A percentile compares a stretch with the other conserved stretches of the same genome.
Conservation (phyloP, 768 basidiomycete species). For the Phylloporus sp. region DNA sequence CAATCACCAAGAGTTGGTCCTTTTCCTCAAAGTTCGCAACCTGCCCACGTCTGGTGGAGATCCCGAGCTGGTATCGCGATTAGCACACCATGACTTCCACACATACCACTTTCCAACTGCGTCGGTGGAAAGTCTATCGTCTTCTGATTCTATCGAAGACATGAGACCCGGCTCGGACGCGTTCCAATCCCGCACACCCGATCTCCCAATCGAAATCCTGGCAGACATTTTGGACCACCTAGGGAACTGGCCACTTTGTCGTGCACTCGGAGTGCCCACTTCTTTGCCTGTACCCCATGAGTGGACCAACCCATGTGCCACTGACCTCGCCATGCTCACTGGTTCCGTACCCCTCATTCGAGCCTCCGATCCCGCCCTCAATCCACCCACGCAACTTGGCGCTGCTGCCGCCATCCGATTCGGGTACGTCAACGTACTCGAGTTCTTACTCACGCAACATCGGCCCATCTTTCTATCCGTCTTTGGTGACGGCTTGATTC, state of each 20-base stretch:
- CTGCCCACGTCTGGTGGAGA: slow-evolving; percentile 62
- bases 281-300: slow-evolving; percentile 58
- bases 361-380: slow-evolving; percentile 48
- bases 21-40: slow-evolving; percentile 70
- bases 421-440: slow-evolving; percentile 69
- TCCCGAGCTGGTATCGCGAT: slow-evolving; percentile 60
- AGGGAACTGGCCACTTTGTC: slow-evolving; percentile 81
- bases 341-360: slow-evolving; percentile 57
- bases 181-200: slow-evolving; percentile 40
- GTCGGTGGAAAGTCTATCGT: slow-evolving; percentile 28
- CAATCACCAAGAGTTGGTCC: slow-evolving; percentile 59
- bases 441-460: slow-evolving; percentile 64
- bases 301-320: slow-evolving; percentile 66
- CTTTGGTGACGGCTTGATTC: slow-evolving; percentile 66
- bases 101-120: slow-evolving; percentile 54
- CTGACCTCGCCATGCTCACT: slow-evolving; percentile 69
- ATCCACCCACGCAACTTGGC: slow-evolving; percentile 66
- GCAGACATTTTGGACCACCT: slow-evolving; percentile 73
- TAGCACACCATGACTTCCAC: slow-evolving; percentile 71
- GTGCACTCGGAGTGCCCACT: slow-evolving; percentile 71
- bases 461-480: slow-evolving; percentile 58
- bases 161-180: slow-evolving; percentile 22
- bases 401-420: slow-evolving; percentile 65
- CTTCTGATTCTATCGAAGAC: slow-evolving; percentile 17
- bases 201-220: slow-evolving; percentile 72